Percentiles rank a stretch among this genome's conserved stretches.
Conservation (phyloP, 2,329 filamentous ascomycete genomes). For the Cladorrhinum sp. region DNA sequence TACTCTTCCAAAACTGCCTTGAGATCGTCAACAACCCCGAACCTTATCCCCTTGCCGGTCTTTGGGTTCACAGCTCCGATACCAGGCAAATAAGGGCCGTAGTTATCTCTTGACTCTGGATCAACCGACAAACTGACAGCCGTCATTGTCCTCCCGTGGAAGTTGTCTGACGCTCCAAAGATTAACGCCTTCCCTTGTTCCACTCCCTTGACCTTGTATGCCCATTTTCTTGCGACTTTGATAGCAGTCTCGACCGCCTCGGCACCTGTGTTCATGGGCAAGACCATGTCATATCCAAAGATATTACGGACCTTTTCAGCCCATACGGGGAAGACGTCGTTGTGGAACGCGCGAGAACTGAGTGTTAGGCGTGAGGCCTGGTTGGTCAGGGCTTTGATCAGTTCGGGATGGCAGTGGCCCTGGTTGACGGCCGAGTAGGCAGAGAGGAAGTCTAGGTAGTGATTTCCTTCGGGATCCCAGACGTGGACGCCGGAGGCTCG, state of each 20-base stretch:
- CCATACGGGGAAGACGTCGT: slow-evolving; percentile 95
- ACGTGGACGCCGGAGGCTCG: slow-evolving; percentile 81
- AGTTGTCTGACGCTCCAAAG: slow-evolving; percentile 85
- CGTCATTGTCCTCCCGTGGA: slow-evolving; percentile 93
- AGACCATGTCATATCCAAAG: slow-evolving; percentile 95
- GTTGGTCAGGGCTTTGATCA: slow-evolving; percentile 84
- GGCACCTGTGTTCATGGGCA: slow-evolving; percentile 97
- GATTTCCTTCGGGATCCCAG: slow-evolving; percentile 93
- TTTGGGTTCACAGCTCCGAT: slow-evolving; percentile 75
- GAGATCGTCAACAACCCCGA: slow-evolving; percentile 80
- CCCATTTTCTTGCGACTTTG: slow-evolving; percentile 97
- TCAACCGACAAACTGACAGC: slow-evolving; percentile 95
- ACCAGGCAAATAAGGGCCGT: slow-evolving; percentile 90
- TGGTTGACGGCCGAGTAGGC: slow-evolving; percentile 98
- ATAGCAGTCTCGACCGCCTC: slow-evolving; percentile 95
- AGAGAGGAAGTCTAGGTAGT: slow-evolving; percentile 97
- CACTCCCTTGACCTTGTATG: slow-evolving; percentile 93
- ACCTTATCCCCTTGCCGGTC: slow-evolving; percentile 75
- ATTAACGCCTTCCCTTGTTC: slow-evolving; percentile 79
- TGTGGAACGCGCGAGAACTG: slow-evolving; percentile 94
- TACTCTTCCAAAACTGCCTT: slow-evolving; percentile 76
- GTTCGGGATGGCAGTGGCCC: slow-evolving; percentile 94
- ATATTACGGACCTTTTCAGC: slow-evolving; percentile 85
- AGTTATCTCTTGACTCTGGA: slow-evolving; percentile 93
- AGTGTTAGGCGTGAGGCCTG: slow-evolving; percentile 88